Evolutionary conservation across 1,139 yeast genomes (phyloP), one percentile per base, ranked within the genome.

Genomic region (Yamadazyma taylorii): DNA sequence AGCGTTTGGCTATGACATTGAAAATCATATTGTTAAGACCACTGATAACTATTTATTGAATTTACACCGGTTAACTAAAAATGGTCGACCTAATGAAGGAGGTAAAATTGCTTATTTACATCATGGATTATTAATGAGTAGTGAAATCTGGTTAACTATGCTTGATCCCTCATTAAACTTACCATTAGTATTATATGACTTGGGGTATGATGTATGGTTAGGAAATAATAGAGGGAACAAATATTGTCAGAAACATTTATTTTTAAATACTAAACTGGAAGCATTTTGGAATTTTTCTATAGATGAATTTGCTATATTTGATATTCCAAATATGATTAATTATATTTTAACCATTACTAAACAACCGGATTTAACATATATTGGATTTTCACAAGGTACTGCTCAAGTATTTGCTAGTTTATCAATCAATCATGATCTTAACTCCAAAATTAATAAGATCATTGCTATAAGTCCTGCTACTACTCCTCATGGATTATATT

Each of bases 381-480:
- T 89, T 49, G 97, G 96, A 1, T 89, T 89, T 55, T 80, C 89
- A 34, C 97, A 89, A 58, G 97, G 97, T 6, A 82, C 94, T 1
- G 95, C 96, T 1, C 96, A 89, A 58, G 87, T 88, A 28, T 84
- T 89, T 60, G 95, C 96, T 1, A 73, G 89, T 30, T 66, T 85
- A 19, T 78, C 92, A 0, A 67, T 85, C n/a, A 79, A 84, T 55
- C 76, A 86, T 5, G 73, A 73, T 15, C 69, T 90, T 46, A 87
- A 86, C 57, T 55, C 67, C 8, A 84, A 85, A 53, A 78, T 90
- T 36, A 79, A 79, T 23, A 74, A 78, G 46, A 77, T 90, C 43
- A 76, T 90, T 37, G 95, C 94, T 4, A 74, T 87, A 29, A 86
- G 96, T 0, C 97, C 97, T 0, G 97, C 97, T 1, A 85, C 95